These are phyloP conservation scores for Durio zibethinus DNA, from an alignment of 345 rosid genomes.

Conservation along the genomic window DNA sequence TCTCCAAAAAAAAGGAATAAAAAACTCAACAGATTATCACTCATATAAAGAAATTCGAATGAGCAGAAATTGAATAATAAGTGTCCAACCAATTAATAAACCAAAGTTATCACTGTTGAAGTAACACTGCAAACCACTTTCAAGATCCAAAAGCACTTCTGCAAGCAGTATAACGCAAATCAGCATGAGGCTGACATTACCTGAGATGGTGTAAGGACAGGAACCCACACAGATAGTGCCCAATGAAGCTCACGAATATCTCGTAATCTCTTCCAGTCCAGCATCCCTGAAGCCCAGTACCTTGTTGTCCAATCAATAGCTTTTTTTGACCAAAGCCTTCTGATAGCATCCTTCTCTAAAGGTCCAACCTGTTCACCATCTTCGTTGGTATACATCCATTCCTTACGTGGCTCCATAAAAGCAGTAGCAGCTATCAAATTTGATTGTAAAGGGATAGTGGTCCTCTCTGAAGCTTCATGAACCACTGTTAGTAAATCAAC, in stretches of 20 bases:
- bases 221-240: slow-evolving; percentile 88
- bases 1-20: neutral
- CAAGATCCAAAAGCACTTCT: neutral
- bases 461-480: slow-evolving; percentile 97
- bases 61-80: slow-evolving; percentile 3
- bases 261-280: slow-evolving; percentile 90
- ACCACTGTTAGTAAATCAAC: slow-evolving; percentile 94
- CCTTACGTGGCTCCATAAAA: slow-evolving; percentile 98
- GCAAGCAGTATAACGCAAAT: slow-evolving; percentile 12
- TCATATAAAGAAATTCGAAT: neutral
- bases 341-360: slow-evolving; percentile 86
- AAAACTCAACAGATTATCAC: neutral
- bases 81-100: neutral
- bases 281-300: slow-evolving; percentile 95
- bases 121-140: neutral
- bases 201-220: slow-evolving; percentile 94
- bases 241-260: slow-evolving; percentile 99
- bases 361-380: slow-evolving; percentile 89
- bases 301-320: slow-evolving; percentile 84
- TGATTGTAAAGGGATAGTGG: slow-evolving; percentile 93
- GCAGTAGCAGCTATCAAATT: slow-evolving; percentile 97
- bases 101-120: neutral
- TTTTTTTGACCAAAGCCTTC: slow-evolving; percentile 95
- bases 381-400: slow-evolving; percentile 86
- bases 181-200: slow-evolving; percentile 33